Conservation (phyloP, 2,329 filamentous ascomycete species). For the Monosporascus sp. region DNA sequence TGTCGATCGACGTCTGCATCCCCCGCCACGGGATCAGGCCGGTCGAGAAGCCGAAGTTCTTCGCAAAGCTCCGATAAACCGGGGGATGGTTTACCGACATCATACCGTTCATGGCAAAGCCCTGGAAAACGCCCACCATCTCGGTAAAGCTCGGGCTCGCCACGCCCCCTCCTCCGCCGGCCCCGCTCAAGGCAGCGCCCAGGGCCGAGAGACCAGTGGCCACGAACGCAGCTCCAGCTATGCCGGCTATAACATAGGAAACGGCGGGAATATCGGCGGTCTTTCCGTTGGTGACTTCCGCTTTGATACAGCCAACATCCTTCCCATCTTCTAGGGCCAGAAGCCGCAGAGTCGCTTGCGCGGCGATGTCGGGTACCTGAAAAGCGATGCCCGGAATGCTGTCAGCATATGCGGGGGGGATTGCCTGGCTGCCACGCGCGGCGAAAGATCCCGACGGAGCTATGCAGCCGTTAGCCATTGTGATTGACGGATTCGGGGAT, state of each 20-base stretch:
- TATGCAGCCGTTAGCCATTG: conserved; percentile 27
- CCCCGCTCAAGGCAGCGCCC: conserved; percentile 52
- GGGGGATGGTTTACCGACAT: conserved; percentile 81
- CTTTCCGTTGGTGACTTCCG: conserved; percentile 81
- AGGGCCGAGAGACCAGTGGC: conserved; percentile 68
- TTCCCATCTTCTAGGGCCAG: conserved; percentile 52
- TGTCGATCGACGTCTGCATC: conserved; percentile 78
- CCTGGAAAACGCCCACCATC: conserved; percentile 85
- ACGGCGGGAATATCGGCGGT: conserved; percentile 70
- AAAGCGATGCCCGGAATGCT: conserved; percentile 88
- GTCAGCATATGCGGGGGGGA: conserved; percentile 65
- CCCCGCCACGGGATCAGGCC: conserved; percentile 77
- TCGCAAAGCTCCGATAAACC: conserved; percentile 82
- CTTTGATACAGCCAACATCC: conserved; percentile 76
- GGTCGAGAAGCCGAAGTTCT: conserved; percentile 90
- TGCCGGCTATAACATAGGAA: conserved; percentile 75
- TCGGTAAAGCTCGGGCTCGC: conserved; percentile 81
- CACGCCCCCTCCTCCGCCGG: conserved; percentile 52
- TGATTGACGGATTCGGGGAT: not conserved
- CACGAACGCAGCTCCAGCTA: conserved; percentile 77
- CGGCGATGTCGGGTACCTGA: conserved; percentile 82
- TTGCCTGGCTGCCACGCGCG: conserved; percentile 64
- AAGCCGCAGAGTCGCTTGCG: conserved; percentile 74
- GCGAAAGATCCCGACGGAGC: conserved; percentile 71
- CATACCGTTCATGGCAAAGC: conserved; percentile 95